A percentile compares a stretch with the other conserved stretches of the same genome.
Evolutionary conservation across 2,329 filamentous ascomycete species (phyloP).

Genomic region (Sphaerulina musiva): DNA sequence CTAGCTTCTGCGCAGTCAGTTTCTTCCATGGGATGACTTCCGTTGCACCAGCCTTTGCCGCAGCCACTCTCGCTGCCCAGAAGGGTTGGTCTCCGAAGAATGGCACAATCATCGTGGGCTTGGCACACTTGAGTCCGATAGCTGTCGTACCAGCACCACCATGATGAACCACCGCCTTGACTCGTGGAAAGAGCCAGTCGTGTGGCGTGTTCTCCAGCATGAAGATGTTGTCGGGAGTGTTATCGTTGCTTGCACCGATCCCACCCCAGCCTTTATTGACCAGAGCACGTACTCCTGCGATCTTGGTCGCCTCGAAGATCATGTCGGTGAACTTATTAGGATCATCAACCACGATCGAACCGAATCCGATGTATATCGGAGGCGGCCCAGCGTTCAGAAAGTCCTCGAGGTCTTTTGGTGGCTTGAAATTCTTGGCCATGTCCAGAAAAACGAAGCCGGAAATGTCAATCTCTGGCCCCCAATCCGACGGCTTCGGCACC

Average conservation of each 20-base stretch:
- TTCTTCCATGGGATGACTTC: constrained; percentile 62
- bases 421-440: constrained; percentile 33
- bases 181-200: constrained; percentile 67
- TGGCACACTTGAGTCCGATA: constrained; percentile 63
- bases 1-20: constrained; percentile 56
- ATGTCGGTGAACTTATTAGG: constrained; percentile 61
- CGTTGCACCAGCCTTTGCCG: constrained; percentile 56
- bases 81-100: constrained; percentile 78
- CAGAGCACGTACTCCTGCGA: constrained; percentile 61
- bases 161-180: constrained; percentile 63
- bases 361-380: constrained; percentile 70
- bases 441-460: constrained; percentile 35
- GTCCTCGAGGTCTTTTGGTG: constrained; percentile 29
- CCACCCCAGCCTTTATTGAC: constrained; percentile 73
- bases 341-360: constrained; percentile 69
- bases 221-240: constrained; percentile 59
- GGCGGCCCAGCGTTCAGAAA: constrained; percentile 54
- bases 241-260: constrained; percentile 53
- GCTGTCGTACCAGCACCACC: constrained; percentile 74
- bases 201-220: constrained; percentile 70
- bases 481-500: constrained; percentile 41
- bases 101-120: constrained; percentile 68
- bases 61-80: constrained; percentile 65
- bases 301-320: constrained; percentile 62
- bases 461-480: constrained; percentile 34